phyloP scores from a whole-genome alignment of 2,329 filamentous ascomycete genomes.

The Aspergillus transmontanensis region DNA sequence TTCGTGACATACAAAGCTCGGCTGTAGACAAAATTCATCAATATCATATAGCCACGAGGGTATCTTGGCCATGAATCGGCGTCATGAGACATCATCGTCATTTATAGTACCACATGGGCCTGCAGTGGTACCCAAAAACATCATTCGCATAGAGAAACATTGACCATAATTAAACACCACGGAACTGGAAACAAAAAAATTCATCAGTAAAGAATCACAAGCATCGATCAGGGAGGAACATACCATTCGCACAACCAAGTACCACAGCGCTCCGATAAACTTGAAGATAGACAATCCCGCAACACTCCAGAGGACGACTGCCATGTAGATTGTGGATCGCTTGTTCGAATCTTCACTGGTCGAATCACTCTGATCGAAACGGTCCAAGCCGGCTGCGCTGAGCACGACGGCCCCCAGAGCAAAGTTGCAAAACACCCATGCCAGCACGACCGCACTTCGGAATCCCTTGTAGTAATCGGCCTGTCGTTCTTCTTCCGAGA shows the following conservation, averaged over 20 bases:
- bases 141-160: slow-evolving; percentile 14
- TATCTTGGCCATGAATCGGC: slow-evolving; percentile 14
- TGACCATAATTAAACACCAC: slow-evolving; percentile 48
- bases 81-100: slow-evolving; percentile 17
- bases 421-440: slow-evolving; percentile 97
- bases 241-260: slow-evolving; percentile 86
- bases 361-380: slow-evolving; percentile 53
- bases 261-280: slow-evolving; percentile 87
- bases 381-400: slow-evolving; percentile 79
- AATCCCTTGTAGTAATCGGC: slow-evolving; percentile 99
- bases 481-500: slow-evolving; percentile 72
- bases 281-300: slow-evolving; percentile 82
- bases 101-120: slow-evolving; percentile 35
- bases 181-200: slow-evolving; percentile 45
- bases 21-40: not conserved
- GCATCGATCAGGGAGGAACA: slow-evolving; percentile 42
- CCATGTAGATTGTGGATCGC: slow-evolving; percentile 80
- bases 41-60: slow-evolving; percentile 11
- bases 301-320: slow-evolving; percentile 85
- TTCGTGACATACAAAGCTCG: not conserved
- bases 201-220: slow-evolving; percentile 28
- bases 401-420: slow-evolving; percentile 83
- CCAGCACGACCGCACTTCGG: slow-evolving; percentile 83
- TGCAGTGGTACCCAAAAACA: slow-evolving; percentile 30
- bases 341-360: slow-evolving; percentile 47